These are phyloP conservation scores for Cucumis hystrix DNA, from an alignment of 306 rosid species.

Conservation along the genomic window DNA sequence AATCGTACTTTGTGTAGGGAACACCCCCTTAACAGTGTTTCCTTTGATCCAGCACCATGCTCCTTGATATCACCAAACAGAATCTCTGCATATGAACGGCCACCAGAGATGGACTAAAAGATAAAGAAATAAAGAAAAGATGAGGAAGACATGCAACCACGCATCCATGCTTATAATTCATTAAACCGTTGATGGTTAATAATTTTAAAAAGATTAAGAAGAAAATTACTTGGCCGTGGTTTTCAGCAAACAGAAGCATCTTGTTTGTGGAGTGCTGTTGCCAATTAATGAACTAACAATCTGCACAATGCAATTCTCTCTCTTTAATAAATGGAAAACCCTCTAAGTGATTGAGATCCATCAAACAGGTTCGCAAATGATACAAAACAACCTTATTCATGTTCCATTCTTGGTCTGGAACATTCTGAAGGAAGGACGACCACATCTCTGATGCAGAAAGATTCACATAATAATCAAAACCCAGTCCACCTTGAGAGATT, in stretches of 20 bases:
- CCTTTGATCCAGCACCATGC: slow-evolving; percentile 27
- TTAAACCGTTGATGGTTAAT: neutral
- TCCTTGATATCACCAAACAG: slow-evolving; percentile 52
- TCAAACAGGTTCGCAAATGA: neutral
- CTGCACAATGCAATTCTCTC: slow-evolving; percentile 21
- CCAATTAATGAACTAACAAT: slow-evolving; percentile 59
- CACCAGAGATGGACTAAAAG: slow-evolving; percentile 77
- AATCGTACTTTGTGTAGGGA: slow-evolving; percentile 78
- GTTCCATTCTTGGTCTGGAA: slow-evolving; percentile 81
- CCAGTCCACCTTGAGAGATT: slow-evolving; percentile 91
- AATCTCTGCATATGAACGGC: slow-evolving; percentile 77
- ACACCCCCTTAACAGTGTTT: slow-evolving; percentile 60
- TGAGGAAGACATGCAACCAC: neutral
- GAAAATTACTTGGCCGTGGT: slow-evolving; percentile 71
- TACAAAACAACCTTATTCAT: slow-evolving; percentile 64
- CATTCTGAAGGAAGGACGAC: slow-evolving; percentile 64
- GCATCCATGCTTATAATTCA: neutral
- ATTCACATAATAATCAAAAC: slow-evolving; percentile 91
- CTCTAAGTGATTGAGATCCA: slow-evolving; percentile 1
- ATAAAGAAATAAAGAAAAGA: slow-evolving; percentile 9
- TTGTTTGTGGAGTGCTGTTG: slow-evolving; percentile 45
- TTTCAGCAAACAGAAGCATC: slow-evolving; percentile 81
- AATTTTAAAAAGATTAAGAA: neutral
- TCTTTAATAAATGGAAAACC: slow-evolving; percentile 5
- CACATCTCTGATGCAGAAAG: slow-evolving; percentile 79